Base-by-base conservation (phyloP, 306 rosid genomes). In the Carpinus viminea region DNA sequence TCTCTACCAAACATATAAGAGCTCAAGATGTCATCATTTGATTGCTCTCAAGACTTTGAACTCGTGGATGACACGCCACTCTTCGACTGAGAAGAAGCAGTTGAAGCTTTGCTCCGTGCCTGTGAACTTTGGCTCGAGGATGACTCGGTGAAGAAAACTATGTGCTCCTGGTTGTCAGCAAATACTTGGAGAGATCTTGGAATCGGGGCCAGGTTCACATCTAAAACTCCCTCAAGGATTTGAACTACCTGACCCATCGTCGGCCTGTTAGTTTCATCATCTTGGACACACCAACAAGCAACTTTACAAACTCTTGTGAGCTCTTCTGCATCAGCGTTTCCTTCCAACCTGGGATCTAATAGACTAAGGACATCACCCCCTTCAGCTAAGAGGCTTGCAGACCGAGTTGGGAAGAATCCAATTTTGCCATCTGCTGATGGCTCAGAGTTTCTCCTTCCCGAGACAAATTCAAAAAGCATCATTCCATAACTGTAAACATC, bases 401-500 rank as follows among this genome's bases (percentile, higher is more conserved):
- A 0, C 26, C 26, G 26, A 24, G 26, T 24, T 24, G 26, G 26
- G 26, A 24, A 24, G 26, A 89, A 94, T 43, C 64, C 86, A 24
- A 74, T 85, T 62, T 84, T 73, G 5, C 91, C 92, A 60, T 89
- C 93, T 66, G 85, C 86, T 26, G 84, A 82, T 64, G 80, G 83
- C 78, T 94, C 90, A 0, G 97, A 86, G 88, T 92, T 94, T 70
- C 98, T 83, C 82, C 89, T 79, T 24, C 98, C 98, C 0, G 96
- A 89, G 4, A 92, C 91, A 7, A 91, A 4, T 82, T 94, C 97
- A 15, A 91, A 94, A 57, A 94, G 92, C 97, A 92, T 89, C 97
- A 91, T 94, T 59, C 98, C 98, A 0, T 83, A 94, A 87, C 98
- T 94, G 77, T 88, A 94, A 12, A 92, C 97, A 80, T 94, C 98